A percentile compares a stretch with the other conserved stretches of the same genome.
Evolutionary conservation across 2,329 filamentous ascomycete genomes (phyloP).

Genomic region (Aspergillus sclerotialis): DNA sequence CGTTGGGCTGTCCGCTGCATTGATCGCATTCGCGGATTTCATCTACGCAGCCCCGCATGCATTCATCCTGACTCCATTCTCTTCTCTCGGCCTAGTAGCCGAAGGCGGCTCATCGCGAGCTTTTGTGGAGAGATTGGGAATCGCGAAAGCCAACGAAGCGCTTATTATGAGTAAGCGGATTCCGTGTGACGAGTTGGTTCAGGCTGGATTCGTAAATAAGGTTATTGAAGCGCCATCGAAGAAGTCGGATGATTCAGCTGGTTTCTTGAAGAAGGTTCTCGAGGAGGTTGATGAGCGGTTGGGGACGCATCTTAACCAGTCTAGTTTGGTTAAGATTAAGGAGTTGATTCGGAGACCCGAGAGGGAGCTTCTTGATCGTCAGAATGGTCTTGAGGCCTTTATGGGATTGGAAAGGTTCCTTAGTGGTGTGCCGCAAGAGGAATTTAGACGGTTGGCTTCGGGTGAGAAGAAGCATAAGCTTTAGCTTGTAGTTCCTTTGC

Average conservation of each 20-base stretch:
- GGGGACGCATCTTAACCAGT: constrained; percentile 70
- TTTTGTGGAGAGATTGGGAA: constrained; percentile 72
- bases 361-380: constrained; percentile 62
- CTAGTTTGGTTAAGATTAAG: constrained; percentile 79
- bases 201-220: constrained; percentile 77
- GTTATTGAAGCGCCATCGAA: constrained; percentile 57
- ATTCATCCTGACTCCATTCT: constrained; percentile 87
- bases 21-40: constrained; percentile 82
- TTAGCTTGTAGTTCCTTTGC: constrained; percentile 36
- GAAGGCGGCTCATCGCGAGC: constrained; percentile 77
- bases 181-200: constrained; percentile 62
- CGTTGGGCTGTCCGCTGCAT: constrained; percentile 77
- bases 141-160: constrained; percentile 81
- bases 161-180: constrained; percentile 84
- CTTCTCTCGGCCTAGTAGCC: constrained; percentile 78
- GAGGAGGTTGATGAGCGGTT: constrained; percentile 73
- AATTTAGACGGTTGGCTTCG: constrained; percentile 77
- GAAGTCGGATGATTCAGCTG: constrained; percentile 54
- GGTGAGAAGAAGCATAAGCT: constrained; percentile 95
- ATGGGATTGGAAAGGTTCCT: constrained; percentile 75
- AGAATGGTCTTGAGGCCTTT: constrained; percentile 81
- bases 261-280: constrained; percentile 66
- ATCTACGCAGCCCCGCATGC: constrained; percentile 76
- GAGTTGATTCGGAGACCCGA: constrained; percentile 69
- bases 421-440: constrained; percentile 72